phyloP scores from a whole-genome alignment of 768 basidiomycete genomes.

The Psilocybe cyanescens region DNA sequence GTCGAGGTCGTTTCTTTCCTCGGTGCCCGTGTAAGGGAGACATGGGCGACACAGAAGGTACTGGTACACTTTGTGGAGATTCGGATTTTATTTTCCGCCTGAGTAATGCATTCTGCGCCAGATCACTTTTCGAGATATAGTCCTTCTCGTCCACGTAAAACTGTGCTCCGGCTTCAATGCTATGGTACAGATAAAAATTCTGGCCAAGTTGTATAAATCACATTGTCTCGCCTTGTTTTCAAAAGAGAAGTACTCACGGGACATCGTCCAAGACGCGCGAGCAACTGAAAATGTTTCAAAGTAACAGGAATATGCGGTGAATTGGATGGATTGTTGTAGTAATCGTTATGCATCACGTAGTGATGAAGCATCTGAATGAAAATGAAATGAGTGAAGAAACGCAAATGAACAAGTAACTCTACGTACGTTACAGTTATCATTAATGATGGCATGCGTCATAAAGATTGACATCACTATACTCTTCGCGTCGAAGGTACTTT shows the following conservation, averaged over 20 bases:
- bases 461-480: conserved; percentile 67
- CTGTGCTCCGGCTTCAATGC: conserved; percentile 66
- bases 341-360: conserved; percentile 39
- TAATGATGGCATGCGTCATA: conserved; percentile 75
- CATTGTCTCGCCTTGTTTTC: background rate
- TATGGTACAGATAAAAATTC: conserved; percentile 58
- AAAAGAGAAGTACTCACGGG: conserved; percentile 48
- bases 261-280: conserved; percentile 66
- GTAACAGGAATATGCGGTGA: conserved; percentile 65
- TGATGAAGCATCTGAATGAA: conserved; percentile 48
- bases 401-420: background rate
- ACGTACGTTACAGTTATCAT: conserved; percentile 55
- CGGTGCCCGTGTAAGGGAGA: conserved; percentile 18
- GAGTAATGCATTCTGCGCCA: conserved; percentile 19
- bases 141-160: conserved; percentile 76
- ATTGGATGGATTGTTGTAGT: conserved; percentile 23
- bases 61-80: conserved; percentile 30
- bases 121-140: conserved; percentile 48
- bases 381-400: conserved; percentile 8
- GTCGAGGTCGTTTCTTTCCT: conserved; percentile 60
- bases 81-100: conserved; percentile 47
- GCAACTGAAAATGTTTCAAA: conserved; percentile 75
- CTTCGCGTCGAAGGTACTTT: conserved; percentile 54
- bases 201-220: conserved; percentile 23
- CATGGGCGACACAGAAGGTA: conserved; percentile 26